Base-by-base conservation (phyloP, 768 basidiomycete species). In the Lentinula edodes region DNA sequence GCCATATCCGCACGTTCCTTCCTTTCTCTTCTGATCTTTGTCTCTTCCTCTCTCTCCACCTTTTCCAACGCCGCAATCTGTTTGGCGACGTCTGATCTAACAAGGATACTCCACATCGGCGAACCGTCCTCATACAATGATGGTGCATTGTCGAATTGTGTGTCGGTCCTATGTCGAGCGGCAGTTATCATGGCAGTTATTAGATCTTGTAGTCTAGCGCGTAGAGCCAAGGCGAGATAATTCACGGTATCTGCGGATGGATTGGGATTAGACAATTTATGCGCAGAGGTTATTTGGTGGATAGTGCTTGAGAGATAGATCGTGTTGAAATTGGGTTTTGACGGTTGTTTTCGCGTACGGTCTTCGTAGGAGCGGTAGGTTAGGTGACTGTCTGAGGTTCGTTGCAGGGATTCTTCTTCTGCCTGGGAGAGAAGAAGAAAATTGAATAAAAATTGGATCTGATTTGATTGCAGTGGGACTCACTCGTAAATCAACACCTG, bases 401-500 rank as follows among this genome's bases (percentile, higher is more conserved):
- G 80, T 65, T 92, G 90, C 5, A 93, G 74, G 3, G 83, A 80
- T 71, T 93, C 93, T 75, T 94, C 92, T 72, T 94, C 93, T 0
- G 93, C 93, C 91, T 94, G 67, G 2, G 42, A 6, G 34, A n/a
- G 23, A 38, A 42, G 15, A 56, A 16, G 15, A 12, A 12, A 20
- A 39, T 46, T 35, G 18, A 53, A 42, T 65, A n/a, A 58, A 23
- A 58, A 56, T 28, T 28, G 28, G 28, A 28, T 28, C 3, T 28
- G 28, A 28, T 28, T 28, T 28, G 16, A 18, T 58, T 15, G 13
- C 0, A 50, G 42, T 34, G 36, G 59, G 34, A 72, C 80, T 63
- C 65, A 90, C 91, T 70, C 89, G 75, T n/a, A 94, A 75, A 74
- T 94, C 92, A 6, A 94, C 91, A 10, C 92, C 91, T 6, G 91